These are phyloP conservation scores for Trichopus zeylanicus DNA, from an alignment of 116 monocot genomes.

Conservation along the genomic window DNA sequence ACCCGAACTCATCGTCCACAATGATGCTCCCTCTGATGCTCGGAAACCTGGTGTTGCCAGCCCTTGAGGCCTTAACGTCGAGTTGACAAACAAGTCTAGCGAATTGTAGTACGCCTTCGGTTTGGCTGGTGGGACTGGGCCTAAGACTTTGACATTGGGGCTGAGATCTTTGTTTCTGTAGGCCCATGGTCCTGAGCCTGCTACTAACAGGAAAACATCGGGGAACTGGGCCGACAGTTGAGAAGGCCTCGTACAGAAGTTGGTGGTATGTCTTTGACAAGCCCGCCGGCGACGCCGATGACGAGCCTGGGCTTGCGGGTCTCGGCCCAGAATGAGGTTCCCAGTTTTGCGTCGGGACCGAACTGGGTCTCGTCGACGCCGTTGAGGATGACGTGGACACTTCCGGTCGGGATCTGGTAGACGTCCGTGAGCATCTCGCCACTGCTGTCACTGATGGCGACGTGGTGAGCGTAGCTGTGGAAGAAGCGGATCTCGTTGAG, in stretches of 20 bases:
- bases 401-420: constrained; percentile 66
- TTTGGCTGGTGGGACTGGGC: constrained; percentile 48
- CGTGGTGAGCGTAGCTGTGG: constrained; percentile 78
- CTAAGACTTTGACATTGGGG: constrained; percentile 36
- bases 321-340: constrained; percentile 31
- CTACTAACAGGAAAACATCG: constrained; percentile 61
- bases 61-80: constrained; percentile 89
- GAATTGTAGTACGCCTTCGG: constrained; percentile 89
- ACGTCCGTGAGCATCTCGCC: constrained; percentile 93
- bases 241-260: constrained; percentile 66
- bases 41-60: constrained; percentile 80
- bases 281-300: constrained; percentile 78
- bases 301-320: constrained; percentile 40
- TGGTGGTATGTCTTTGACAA: constrained; percentile 93
- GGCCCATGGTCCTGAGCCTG: constrained; percentile 87
- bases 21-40: constrained; percentile 85
- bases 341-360: constrained; percentile 42
- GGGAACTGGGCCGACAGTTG: constrained; percentile 29
- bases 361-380: constrained; percentile 79
- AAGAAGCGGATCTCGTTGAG: constrained; percentile 79
- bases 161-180: constrained; percentile 57
- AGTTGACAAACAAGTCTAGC: constrained; percentile 88
- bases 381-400: constrained; percentile 92
- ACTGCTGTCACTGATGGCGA: constrained; percentile 77
- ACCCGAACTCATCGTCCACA: constrained; percentile 77